phyloP scores from a whole-genome alignment of 2,329 filamentous ascomycete species.

The Colletotrichum noveboracense region DNA sequence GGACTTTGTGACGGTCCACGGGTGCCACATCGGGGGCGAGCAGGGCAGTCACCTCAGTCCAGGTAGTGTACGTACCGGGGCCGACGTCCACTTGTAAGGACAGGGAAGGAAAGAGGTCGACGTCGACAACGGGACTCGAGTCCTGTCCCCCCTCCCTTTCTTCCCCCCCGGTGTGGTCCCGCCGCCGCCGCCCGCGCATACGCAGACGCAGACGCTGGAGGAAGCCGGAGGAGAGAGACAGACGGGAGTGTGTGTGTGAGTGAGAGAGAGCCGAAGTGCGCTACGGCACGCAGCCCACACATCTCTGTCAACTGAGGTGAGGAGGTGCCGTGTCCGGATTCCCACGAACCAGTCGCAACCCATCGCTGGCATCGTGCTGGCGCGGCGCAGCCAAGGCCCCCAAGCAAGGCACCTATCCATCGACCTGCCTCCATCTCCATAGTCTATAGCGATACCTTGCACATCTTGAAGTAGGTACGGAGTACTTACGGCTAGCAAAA shows the following conservation, averaged over 20 bases:
- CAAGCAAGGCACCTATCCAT: background rate
- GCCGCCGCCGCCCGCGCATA: background rate
- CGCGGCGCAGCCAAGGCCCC: background rate
- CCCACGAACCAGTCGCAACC: constrained; percentile 20
- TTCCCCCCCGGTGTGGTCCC: background rate
- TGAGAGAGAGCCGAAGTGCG: background rate
- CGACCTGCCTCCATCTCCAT: background rate
- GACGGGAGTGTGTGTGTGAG: background rate
- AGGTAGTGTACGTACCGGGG: background rate
- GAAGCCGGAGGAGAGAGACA: background rate
- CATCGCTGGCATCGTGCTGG: constrained; percentile 11
- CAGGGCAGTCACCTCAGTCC: background rate
- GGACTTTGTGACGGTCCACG: constrained; percentile 10
- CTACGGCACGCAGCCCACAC: constrained; percentile 6
- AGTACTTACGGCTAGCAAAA: background rate
- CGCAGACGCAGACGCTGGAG: background rate
- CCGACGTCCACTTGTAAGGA: background rate
- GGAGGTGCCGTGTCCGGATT: constrained; percentile 17
- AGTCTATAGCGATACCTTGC: background rate
- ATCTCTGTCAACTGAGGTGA: background rate
- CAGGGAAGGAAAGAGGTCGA: background rate
- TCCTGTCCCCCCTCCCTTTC: background rate
- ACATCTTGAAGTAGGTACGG: background rate
- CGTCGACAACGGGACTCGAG: background rate
- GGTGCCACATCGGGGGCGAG: background rate